Evolutionary conservation across 2,329 filamentous ascomycete species (phyloP), one percentile per base, ranked within the genome.

Genomic region (Trichoderma oligosporum): DNA sequence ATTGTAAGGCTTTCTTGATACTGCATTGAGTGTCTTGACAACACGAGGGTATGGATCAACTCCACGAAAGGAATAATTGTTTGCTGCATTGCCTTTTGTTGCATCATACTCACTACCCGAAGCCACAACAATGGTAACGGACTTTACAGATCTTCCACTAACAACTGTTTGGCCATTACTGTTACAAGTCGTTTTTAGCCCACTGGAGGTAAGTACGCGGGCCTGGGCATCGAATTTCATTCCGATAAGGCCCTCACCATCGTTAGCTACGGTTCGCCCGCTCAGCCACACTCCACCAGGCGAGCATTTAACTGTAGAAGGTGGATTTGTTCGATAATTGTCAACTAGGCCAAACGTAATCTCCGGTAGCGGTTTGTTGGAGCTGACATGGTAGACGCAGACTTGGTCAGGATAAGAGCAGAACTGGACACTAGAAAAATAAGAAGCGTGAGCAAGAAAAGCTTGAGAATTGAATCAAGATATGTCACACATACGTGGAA

Each of bases 91-190:
- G 1, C 81, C 80, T 33, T 77, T 76, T 2, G 68, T 75, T 53
- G 76, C 67, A 47, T 82, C 78, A 53, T 79, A 83, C 58, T 82
- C 73, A 1, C 78, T 81, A 6, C 67, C 72, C 1, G 71, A 75
- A 47, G 55, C 55, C 18, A 57, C 45, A 3, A 52, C 29, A 1
- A 57, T 42, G 2, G 46, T 57, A 11, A n/a, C 55, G 2, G 55
- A 57, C 4, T 44, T 57, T 5, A 12, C 38, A 14, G 14, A 20
- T 4, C 22, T 45, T 25, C 46, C 36, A 14, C 16, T 42, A 2
- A 58, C 24, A 9, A 58, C 42, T 2, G 35, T 55, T n/a, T 58
- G 51, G 25, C 42, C 35, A 3, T 48, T 7, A 8, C 35, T 58
- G 16, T 47, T 49, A 20, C 47, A 42, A 6, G 29, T 44, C 4